Base-by-base conservation (phyloP, 1,284 basidiomycete species). In the Fomitopsis betulina region DNA sequence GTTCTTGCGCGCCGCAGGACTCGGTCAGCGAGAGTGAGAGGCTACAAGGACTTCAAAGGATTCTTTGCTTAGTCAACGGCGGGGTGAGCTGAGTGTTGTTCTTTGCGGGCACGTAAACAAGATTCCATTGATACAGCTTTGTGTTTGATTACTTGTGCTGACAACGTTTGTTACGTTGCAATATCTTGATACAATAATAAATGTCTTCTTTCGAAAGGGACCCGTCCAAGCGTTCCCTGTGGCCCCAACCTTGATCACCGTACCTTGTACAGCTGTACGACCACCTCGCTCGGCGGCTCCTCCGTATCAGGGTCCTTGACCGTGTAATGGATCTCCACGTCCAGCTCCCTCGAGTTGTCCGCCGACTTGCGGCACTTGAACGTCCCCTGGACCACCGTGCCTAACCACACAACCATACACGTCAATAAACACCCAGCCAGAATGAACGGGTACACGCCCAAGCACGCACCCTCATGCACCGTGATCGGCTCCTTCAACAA, bases 281-380 rank as follows among this genome's bases (percentile, higher is more conserved):
- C 72, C 32, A 74, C 72, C 19, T 80, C 76, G 53, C 73, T 71
- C 2, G 70, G 63, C 1, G 66, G 63, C 25, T 63, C 63, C 3
- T 62, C 66, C 30, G 73, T 72, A 12, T 59, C 66, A 13, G 63
- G 62, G 33, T 73, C 68, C 58, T 76, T 75, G 7, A 90, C 79
- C 0, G 80, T 77, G 73, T 93, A 98, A 70, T 95, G 93, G 50
- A 98, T 89, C 76, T 98, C 95, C 15, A 96, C 85, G 63, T 97
- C 91, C 51, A 98, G 76, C 68, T 98, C 96, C 53, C 96, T 80
- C 32, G 87, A 86, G 71, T 98, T 98, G n/a, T 76, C 80, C 23
- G 79, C 73, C 65, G 85, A 91, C 77, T 98, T 96, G 57, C 80
- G 80, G 68, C 93, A 94, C 65, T 85, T 83, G 79, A 98, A 96